These are phyloP conservation scores for Raddia guianensis DNA, from an alignment of 176 grass and related monocot genomes.

Conservation along the genomic window DNA sequence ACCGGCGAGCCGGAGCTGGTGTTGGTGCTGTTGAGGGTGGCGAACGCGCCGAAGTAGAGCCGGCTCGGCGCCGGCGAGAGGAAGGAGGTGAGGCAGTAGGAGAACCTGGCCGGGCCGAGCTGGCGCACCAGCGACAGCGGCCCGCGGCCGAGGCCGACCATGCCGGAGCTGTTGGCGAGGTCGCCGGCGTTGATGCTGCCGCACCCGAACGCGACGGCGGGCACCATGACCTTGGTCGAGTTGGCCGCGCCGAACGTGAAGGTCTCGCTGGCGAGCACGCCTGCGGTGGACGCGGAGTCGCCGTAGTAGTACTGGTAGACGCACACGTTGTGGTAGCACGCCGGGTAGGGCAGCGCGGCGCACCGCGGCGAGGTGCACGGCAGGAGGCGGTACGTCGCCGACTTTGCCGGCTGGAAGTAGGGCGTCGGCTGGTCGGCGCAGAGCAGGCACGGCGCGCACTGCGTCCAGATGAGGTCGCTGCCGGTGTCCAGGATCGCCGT, in stretches of 20 bases:
- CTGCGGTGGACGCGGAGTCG: conserved; percentile 43
- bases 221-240: background rate
- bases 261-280: conserved; percentile 45
- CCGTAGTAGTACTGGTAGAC: conserved; percentile 55
- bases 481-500: conserved; percentile 58
- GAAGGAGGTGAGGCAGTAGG: conserved; percentile 52
- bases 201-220: conserved; percentile 44
- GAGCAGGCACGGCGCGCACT: conserved; percentile 55
- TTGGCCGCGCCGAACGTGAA: conserved; percentile 47
- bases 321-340: conserved; percentile 34
- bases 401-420: conserved; percentile 19
- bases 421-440: conserved; percentile 47
- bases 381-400: conserved; percentile 24
- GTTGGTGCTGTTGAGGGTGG: conserved; percentile 8
- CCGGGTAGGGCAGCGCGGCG: conserved; percentile 20
- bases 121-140: conserved; percentile 52
- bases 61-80: conserved; percentile 23
- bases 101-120: conserved; percentile 49
- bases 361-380: conserved; percentile 40
- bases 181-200: conserved; percentile 32
- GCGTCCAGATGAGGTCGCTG: conserved; percentile 80
- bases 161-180: conserved; percentile 40
- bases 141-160: conserved; percentile 56
- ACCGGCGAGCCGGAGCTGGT: background rate
- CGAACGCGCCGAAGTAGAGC: background rate